Base-by-base conservation (phyloP, 2,329 filamentous ascomycete genomes). In the Chaetomium sp. region DNA sequence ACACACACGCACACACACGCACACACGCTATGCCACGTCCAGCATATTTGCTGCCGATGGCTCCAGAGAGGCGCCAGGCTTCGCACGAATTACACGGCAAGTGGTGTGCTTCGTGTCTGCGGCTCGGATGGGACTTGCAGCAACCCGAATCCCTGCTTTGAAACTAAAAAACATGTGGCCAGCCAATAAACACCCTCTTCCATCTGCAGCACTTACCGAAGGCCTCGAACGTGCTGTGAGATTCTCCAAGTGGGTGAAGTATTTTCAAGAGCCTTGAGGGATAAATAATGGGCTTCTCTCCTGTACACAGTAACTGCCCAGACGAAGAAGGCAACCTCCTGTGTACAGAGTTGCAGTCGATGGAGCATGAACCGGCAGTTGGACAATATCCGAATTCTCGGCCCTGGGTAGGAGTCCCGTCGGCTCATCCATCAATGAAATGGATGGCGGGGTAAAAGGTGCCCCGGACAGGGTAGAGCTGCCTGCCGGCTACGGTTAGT, bases 51-150 rank as follows among this genome's bases (percentile, higher is more conserved):
- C 5, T 50, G 47, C 47, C 23, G 23, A 50, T 25, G 47, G 21
- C 47, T 27, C 10, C 47, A 50, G 6, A 21, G 47, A 50, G 21
- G 13, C 10, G 21, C 23, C 12, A 13, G 23, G 21, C 47, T 50
- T 25, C 9, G 16, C 23, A 27, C 47, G n/a, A 33, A 33, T 21
- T 29, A 29, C 27, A 29, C 27, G 6, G 27, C 29, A 31, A n/a
- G 7, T 35, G 7, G 51, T 35, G 29, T 54, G 51, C 19, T 54
- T 33, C 51, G 51, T 54, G 29, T 54, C 27, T 54, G 51, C 51
- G 33, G 51, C 29, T 8, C 19, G 19, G 29, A 54, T 54, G 51
- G 29, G 5, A 21, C 27, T 54, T 54, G 29, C 51, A 31, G 29
- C 51, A n/a, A 33, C 4, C 51, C 21, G 51, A 35, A 54, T 6